Percentiles rank a stretch among this genome's conserved stretches.
Evolutionary conservation across 768 basidiomycete genomes (phyloP).

Genomic region (Amanita pallidorosea): DNA sequence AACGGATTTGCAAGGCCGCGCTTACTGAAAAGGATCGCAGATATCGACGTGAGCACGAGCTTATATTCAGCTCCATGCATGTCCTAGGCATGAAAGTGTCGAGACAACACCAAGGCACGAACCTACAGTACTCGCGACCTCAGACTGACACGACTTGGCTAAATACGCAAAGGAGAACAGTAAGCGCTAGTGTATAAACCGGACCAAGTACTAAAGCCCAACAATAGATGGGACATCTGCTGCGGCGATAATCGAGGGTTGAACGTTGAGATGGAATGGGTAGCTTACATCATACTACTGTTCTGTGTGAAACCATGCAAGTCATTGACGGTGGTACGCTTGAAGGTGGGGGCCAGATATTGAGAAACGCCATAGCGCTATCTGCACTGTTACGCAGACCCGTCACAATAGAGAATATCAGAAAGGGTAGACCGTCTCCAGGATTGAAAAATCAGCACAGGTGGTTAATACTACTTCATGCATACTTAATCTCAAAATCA

Average conservation of each 20-base stretch:
- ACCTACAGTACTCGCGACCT: slow-evolving; percentile 28
- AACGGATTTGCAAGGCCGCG: neutral
- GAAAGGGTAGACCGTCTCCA: slow-evolving; percentile 43
- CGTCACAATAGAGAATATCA: slow-evolving; percentile 49
- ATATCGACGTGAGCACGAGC: slow-evolving; percentile 68
- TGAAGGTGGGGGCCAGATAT: slow-evolving; percentile 62
- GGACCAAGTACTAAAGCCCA: neutral
- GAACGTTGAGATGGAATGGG: too few relatives aligned
- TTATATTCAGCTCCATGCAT: slow-evolving; percentile 74
- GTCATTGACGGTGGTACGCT: slow-evolving; percentile 37
- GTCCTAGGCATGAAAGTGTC: slow-evolving; percentile 52
- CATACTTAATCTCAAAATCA: neutral
- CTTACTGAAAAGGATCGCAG: slow-evolving; percentile 47
- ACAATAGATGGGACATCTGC: slow-evolving; percentile 1
- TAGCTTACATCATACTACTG: too few relatives aligned
- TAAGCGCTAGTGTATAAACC: slow-evolving; percentile 10
- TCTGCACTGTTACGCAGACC: slow-evolving; percentile 56
- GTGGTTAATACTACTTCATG: slow-evolving; percentile 17
- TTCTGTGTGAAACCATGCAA: too few relatives aligned
- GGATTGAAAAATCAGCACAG: slow-evolving; percentile 69
- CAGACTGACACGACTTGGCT: slow-evolving; percentile 57
- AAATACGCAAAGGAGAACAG: slow-evolving; percentile 49
- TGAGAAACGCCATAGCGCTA: slow-evolving; percentile 58
- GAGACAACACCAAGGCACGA: slow-evolving; percentile 47
- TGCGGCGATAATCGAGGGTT: neutral